These are phyloP conservation scores for Geosmithia putterillii DNA, from an alignment of 2,329 filamentous ascomycete genomes.

Conservation along the genomic window DNA sequence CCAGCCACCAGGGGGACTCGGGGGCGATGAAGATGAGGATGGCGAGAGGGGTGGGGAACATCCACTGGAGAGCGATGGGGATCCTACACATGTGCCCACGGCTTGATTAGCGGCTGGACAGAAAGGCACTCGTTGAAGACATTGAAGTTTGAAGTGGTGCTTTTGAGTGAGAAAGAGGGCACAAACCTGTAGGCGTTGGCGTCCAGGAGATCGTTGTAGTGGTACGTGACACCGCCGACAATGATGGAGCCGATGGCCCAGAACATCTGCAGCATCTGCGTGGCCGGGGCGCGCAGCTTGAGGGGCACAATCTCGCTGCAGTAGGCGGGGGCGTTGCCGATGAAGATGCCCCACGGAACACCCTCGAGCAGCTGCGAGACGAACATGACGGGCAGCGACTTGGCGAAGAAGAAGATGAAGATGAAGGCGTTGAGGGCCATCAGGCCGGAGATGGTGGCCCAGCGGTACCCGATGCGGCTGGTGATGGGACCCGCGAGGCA, in stretches of 20 bases:
- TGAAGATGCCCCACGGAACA: slow-evolving; percentile 50
- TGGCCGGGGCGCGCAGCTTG: slow-evolving; percentile 39
- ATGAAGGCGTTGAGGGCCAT: slow-evolving; percentile 23
- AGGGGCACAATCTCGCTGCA: slow-evolving; percentile 48
- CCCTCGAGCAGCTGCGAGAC: slow-evolving; percentile 34
- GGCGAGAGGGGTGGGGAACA: slow-evolving; percentile 32
- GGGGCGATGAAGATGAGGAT: slow-evolving; percentile 28
- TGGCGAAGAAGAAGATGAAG: slow-evolving; percentile 40
- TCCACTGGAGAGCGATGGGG: slow-evolving; percentile 45
- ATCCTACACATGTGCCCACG: too few relatives aligned
- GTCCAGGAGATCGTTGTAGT: slow-evolving; percentile 25
- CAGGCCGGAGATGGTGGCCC: slow-evolving; percentile 22
- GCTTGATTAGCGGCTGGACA: slow-evolving; percentile 8
- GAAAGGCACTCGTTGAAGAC: not conserved
- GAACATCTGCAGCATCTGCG: slow-evolving; percentile 51
- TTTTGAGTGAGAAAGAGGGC: too few relatives aligned
- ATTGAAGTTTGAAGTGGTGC: too few relatives aligned
- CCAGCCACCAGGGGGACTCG: slow-evolving; percentile 42
- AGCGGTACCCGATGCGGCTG: slow-evolving; percentile 21
- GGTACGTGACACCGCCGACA: slow-evolving; percentile 40
- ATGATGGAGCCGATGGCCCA: slow-evolving; percentile 51
- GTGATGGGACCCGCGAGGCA: slow-evolving; percentile 23
- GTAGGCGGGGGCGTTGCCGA: slow-evolving; percentile 21
- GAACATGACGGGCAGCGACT: slow-evolving; percentile 28
- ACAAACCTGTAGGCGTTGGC: not conserved